Evolutionary conservation across 768 basidiomycete species (phyloP), one percentile per base, ranked within the genome.

Genomic region (Lentinula sp.): DNA sequence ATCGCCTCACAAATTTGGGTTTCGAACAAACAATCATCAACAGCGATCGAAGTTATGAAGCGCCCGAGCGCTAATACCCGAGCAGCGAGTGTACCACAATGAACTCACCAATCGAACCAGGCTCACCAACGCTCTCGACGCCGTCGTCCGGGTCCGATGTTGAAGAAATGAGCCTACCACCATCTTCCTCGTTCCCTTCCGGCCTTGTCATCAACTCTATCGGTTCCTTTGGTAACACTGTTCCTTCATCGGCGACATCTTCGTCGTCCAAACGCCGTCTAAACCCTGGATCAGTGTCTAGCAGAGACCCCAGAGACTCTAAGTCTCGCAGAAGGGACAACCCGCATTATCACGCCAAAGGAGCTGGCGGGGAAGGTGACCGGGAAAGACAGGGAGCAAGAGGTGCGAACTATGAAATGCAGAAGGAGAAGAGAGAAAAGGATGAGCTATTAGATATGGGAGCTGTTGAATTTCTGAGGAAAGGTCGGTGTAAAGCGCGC

Each of bases 21-120:
- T 56, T 13, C 8, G n/a, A 9, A 49, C 41, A 37, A 55, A 54
- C 18, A 61, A 16, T 4, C 37, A 43, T n/a, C 42, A 55, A 61
- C 18, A 42, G 9, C 6, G 8, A n/a, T 18, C 16, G 43, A 45
- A 45, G 43, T 16, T n/a, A 10, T 35, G 16, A 53, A 36, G 15
- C 35, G 51, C 51, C 28, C 28, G 28, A 28, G 28, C 28, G 28
- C 28, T 28, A 28, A 28, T 28, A 28, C 28, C 28, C 4, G 28
- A 28, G 3, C 58, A 33, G n/a, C 23, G 2, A 28, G 5, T 18
- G 5, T 18, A 48, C 20, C 16, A 18, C 46, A 13, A 50, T 60
- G 59, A 16, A 52, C 32, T 60, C 48, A 23, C 59, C 50, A 36
- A 48, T 48, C 23, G 59, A 60, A 60, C 50, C 59, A 49, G 59